These are phyloP conservation scores for Exobasidium cylindrosporum DNA, from an alignment of 1,284 basidiomycete genomes.

Conservation along the genomic window DNA sequence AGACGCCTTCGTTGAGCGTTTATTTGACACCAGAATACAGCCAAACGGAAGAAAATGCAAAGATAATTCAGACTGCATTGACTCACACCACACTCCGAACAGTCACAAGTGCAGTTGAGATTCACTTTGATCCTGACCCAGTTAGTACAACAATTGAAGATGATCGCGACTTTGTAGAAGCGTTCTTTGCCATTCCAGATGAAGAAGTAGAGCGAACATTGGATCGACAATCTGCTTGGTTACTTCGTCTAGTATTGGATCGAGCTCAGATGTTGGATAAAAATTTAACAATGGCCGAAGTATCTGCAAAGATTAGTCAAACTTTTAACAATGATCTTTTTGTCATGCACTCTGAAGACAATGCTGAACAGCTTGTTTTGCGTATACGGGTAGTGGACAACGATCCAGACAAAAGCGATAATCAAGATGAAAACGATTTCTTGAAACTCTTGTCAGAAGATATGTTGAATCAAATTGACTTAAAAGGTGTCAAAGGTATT, in stretches of 20 bases:
- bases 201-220: conserved; percentile 89
- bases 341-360: conserved; percentile 98
- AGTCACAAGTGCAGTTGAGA: conserved; percentile 91
- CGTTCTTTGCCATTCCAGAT: conserved; percentile 98
- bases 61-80: conserved; percentile 85
- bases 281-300: conserved; percentile 90
- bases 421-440: conserved; percentile 83
- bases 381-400: conserved; percentile 87
- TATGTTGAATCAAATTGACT: conserved; percentile 90
- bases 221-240: conserved; percentile 91
- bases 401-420: conserved; percentile 81
- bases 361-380: conserved; percentile 93
- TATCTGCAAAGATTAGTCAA: conserved; percentile 87
- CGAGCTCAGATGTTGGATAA: conserved; percentile 97
- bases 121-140: conserved; percentile 96
- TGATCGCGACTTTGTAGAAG: conserved; percentile 92
- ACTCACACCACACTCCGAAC: conserved; percentile 92
- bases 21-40: conserved; percentile 61
- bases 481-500: conserved; percentile 85
- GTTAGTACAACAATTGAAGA: conserved; percentile 91
- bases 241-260: conserved; percentile 92
- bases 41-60: conserved; percentile 62
- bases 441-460: conserved; percentile 91
- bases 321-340: conserved; percentile 95
- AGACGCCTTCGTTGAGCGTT: conserved; percentile 90